These are phyloP conservation scores for Coniella lustricola DNA, from an alignment of 2,329 filamentous ascomycete genomes.

Conservation along the genomic window DNA sequence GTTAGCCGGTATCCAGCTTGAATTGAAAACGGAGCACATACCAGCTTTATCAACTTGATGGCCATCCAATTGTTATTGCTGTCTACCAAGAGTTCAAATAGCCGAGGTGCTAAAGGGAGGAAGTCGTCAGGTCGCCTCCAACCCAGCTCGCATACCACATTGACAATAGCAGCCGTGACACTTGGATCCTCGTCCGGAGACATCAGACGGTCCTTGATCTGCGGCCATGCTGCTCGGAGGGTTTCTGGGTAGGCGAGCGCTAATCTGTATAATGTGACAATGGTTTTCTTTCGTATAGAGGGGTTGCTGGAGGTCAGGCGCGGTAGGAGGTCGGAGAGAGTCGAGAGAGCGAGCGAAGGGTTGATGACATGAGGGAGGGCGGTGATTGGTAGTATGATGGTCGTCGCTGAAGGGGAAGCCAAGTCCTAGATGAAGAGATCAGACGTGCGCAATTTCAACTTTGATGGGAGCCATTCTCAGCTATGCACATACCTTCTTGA, in stretches of 20 bases:
- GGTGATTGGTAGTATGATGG: conserved; percentile 77
- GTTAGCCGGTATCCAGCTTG: conserved; percentile 1
- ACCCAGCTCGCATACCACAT: conserved; percentile 91
- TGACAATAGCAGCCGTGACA: conserved; percentile 92
- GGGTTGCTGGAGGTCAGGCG: conserved; percentile 80
- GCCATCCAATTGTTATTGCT: conserved; percentile 99
- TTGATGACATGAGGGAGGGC: conserved; percentile 95
- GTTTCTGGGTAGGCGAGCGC: conserved; percentile 96
- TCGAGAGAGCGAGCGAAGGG: conserved; percentile 81
- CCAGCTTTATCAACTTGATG: conserved; percentile 96
- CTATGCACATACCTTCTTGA: conserved; percentile 69
- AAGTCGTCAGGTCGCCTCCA: conserved; percentile 94
- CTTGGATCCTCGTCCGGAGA: conserved; percentile 85
- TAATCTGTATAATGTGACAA: conserved; percentile 87
- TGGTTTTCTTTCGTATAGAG: conserved; percentile 86
- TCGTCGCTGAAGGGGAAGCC: conserved; percentile 61
- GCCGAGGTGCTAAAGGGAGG: conserved; percentile 77
- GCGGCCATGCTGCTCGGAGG: conserved; percentile 86
- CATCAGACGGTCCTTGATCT: conserved; percentile 90
- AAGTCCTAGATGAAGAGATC: conserved; percentile 51
- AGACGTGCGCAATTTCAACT: background rate
- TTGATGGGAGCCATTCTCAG: background rate
- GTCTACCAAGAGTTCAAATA: conserved; percentile 89
- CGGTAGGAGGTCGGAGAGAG: conserved; percentile 79
- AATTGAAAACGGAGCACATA: conserved; percentile 36